Conservation (phyloP, 2,329 filamentous ascomycete genomes). For the Apiospora malaysiana region DNA sequence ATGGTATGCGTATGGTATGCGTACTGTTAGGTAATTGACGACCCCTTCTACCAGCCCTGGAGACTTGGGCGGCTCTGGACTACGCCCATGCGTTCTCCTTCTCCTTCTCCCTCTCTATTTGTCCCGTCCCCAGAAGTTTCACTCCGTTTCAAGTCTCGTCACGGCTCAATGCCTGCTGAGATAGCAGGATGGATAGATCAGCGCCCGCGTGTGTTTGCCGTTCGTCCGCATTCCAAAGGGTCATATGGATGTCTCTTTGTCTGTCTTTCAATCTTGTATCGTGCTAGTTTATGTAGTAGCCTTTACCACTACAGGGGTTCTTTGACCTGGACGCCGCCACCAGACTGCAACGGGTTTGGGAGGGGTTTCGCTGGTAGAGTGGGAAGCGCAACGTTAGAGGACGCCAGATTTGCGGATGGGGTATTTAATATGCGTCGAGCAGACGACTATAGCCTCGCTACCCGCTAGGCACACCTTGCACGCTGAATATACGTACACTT, state of each 20-base stretch:
- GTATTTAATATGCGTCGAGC: neutral
- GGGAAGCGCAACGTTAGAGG: neutral
- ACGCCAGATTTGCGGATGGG: neutral
- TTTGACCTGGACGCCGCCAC: constrained; percentile 12
- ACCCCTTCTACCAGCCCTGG: neutral
- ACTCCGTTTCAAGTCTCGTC: constrained; percentile 12
- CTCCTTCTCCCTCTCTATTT: neutral
- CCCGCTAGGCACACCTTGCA: too few species aligned
- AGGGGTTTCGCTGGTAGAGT: neutral
- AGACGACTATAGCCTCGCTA: neutral
- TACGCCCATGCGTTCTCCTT: neutral
- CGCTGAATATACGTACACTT: too few species aligned
- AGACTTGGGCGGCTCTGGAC: neutral
- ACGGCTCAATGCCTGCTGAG: neutral
- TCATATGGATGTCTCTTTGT: constrained; percentile 5
- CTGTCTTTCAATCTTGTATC: neutral
- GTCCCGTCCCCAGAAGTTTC: constrained; percentile 15
- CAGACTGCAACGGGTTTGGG: constrained; percentile 11
- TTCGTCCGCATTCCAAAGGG: neutral
- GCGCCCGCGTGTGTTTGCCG: neutral
- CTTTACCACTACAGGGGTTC: neutral
- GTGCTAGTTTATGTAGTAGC: too few species aligned
- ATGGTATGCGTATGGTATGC: too few species aligned
- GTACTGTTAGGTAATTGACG: neutral
- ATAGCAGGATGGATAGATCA: neutral